These are phyloP conservation scores for Coemansia sp. DNA, from an alignment of 192 early-diverging fungal species.

Conservation along the genomic window DNA sequence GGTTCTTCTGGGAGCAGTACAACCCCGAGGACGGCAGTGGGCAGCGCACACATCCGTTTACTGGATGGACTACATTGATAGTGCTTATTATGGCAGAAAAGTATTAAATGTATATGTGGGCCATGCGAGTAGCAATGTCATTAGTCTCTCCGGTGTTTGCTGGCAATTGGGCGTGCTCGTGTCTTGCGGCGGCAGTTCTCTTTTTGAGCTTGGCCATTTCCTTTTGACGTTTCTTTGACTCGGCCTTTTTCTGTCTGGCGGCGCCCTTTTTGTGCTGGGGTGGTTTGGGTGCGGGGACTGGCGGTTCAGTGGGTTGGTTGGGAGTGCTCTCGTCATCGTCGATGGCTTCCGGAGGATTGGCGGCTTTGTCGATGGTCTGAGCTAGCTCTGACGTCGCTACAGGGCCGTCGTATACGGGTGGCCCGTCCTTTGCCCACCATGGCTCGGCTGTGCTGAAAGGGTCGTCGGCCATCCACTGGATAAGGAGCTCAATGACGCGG, in stretches of 20 bases:
- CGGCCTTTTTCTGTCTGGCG: constrained; percentile 25
- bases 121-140: constrained; percentile 5
- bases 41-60: constrained; percentile 87
- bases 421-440: constrained; percentile 31
- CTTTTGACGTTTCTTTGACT: constrained; percentile 43
- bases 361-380: not conserved
- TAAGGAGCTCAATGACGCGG: constrained; percentile 58
- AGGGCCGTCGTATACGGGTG: constrained; percentile 29
- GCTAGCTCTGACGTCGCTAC: not conserved
- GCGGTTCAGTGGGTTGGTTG: not conserved
- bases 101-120: constrained; percentile 52
- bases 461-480: constrained; percentile 40
- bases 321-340: not conserved
- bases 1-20: constrained; percentile 94
- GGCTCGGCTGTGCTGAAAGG: not conserved
- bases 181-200: constrained; percentile 18
- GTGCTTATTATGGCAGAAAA: constrained; percentile 82
- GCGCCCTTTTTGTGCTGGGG: constrained; percentile 13
- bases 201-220: constrained; percentile 38
- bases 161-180: not conserved
- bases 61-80: constrained; percentile 88
- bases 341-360: not conserved
- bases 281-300: not conserved
- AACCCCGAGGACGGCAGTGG: constrained; percentile 70
- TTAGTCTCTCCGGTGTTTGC: not conserved